Conservation (phyloP, 768 basidiomycete species). For the Cubamyces lactineus region DNA sequence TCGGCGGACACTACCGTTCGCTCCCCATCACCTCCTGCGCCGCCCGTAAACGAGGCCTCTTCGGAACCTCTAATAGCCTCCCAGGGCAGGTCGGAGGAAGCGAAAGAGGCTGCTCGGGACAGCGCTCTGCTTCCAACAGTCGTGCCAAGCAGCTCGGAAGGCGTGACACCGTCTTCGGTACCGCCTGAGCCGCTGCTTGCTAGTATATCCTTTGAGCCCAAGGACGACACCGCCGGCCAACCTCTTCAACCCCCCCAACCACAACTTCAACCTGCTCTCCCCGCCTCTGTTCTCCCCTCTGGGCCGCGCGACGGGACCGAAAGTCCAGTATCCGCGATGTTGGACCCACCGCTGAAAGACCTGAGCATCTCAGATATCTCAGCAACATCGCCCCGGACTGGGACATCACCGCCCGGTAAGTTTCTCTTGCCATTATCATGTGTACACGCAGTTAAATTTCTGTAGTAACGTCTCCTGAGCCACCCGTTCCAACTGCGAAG, state of each 20-base stretch:
- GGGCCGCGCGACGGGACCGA: not conserved
- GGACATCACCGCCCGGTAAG: not conserved
- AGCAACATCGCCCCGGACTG: not conserved
- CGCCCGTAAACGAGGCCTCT: too few relatives aligned
- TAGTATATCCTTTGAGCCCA: not conserved
- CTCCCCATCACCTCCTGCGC: too few relatives aligned
- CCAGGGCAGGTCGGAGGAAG: too few relatives aligned
- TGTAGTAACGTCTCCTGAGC: too few relatives aligned
- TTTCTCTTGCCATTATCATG: not conserved
- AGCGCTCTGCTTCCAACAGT: too few relatives aligned
- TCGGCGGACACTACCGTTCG: too few relatives aligned
- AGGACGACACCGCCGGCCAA: not conserved
- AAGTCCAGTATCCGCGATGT: conserved; percentile 12
- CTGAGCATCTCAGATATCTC: conserved; percentile 4
- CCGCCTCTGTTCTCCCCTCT: not conserved
- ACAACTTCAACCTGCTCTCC: not conserved
- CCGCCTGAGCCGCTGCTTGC: not conserved
- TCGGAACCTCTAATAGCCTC: too few relatives aligned
- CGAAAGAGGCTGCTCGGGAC: too few relatives aligned
- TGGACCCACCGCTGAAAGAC: conserved; percentile 12
- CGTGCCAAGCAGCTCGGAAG: too few relatives aligned
- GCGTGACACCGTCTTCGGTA: too few relatives aligned
- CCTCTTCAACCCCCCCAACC: not conserved
- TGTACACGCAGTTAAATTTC: not conserved
- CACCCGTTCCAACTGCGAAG: too few relatives aligned